Conservation (phyloP, 2,329 filamentous ascomycete genomes). For the Ophiostoma quercus region DNA sequence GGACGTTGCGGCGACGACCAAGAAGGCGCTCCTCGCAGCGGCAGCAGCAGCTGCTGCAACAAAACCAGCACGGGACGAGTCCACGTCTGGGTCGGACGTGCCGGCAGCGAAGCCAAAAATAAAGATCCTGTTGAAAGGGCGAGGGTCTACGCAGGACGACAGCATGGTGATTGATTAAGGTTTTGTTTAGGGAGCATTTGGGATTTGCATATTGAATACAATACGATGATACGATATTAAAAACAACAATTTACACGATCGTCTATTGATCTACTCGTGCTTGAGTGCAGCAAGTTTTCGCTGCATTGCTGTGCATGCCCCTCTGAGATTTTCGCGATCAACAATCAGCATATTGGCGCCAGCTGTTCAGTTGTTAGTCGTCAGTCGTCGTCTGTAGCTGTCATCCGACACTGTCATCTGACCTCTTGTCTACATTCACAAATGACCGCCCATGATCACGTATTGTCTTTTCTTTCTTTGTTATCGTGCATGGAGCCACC, state of each 20-base stretch:
- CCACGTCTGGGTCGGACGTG: background rate
- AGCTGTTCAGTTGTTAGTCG: background rate
- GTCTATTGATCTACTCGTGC: background rate
- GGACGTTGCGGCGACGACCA: background rate
- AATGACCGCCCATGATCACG: background rate
- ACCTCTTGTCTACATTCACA: background rate
- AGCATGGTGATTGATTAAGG: conserved; percentile 22
- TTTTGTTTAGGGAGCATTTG: too few relatives aligned
- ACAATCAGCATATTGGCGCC: background rate
- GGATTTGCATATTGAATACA: background rate
- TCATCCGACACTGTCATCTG: background rate
- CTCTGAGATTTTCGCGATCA: background rate
- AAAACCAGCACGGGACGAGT: background rate
- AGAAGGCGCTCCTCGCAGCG: background rate
- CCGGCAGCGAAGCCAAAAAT: conserved; percentile 15
- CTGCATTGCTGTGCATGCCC: background rate
- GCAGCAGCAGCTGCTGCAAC: background rate
- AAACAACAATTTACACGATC: background rate
- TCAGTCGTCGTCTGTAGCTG: too few relatives aligned
- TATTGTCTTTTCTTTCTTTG: background rate
- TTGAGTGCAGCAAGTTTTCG: background rate
- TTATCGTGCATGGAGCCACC: background rate
- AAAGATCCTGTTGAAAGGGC: conserved; percentile 19
- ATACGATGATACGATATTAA: background rate
- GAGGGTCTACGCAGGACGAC: conserved; percentile 12